phyloP scores from a whole-genome alignment of 2,329 filamentous ascomycete genomes.

The Knoxdaviesia proteae region DNA sequence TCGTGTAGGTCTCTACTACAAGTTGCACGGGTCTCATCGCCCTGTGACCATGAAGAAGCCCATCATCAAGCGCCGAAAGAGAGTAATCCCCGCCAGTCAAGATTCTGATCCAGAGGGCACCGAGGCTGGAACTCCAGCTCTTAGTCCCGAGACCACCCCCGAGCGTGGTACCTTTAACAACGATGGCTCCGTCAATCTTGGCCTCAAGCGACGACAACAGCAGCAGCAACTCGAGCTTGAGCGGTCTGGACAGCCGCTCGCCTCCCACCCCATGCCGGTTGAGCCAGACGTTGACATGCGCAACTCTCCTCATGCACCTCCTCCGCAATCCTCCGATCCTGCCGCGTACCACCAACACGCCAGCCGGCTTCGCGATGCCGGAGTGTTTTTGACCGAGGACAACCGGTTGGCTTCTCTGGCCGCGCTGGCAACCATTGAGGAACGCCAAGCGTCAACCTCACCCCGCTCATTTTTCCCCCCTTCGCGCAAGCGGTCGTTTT shows the following conservation, averaged over 20 bases:
- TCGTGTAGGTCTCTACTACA: slow-evolving; percentile 67
- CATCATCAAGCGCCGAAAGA: slow-evolving; percentile 86
- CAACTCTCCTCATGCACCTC: slow-evolving; percentile 7
- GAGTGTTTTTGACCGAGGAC: slow-evolving; percentile 27
- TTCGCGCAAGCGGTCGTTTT: slow-evolving; percentile 47
- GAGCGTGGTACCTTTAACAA: slow-evolving; percentile 38
- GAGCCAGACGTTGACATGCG: slow-evolving; percentile 19
- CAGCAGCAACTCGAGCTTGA: background rate
- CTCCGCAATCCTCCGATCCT: slow-evolving; percentile 18
- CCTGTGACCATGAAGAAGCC: slow-evolving; percentile 98
- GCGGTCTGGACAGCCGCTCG: background rate
- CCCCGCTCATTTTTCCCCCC: slow-evolving; percentile 39
- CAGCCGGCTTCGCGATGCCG: slow-evolving; percentile 15
- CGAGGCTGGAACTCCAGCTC: slow-evolving; percentile 21
- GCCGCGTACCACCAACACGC: slow-evolving; percentile 29
- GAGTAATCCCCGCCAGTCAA: slow-evolving; percentile 63
- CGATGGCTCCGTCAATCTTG: slow-evolving; percentile 44
- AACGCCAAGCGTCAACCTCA: slow-evolving; percentile 36
- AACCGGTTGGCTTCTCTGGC: slow-evolving; percentile 36
- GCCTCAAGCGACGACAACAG: slow-evolving; percentile 24
- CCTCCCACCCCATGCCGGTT: slow-evolving; percentile 18
- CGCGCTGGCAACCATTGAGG: slow-evolving; percentile 21
- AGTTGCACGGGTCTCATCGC: slow-evolving; percentile 80
- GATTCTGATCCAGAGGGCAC: slow-evolving; percentile 26
- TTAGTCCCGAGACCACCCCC: slow-evolving; percentile 14